phyloP scores from a whole-genome alignment of 2,329 filamentous ascomycete species.

The Pyrenophora tritici-repentis region DNA sequence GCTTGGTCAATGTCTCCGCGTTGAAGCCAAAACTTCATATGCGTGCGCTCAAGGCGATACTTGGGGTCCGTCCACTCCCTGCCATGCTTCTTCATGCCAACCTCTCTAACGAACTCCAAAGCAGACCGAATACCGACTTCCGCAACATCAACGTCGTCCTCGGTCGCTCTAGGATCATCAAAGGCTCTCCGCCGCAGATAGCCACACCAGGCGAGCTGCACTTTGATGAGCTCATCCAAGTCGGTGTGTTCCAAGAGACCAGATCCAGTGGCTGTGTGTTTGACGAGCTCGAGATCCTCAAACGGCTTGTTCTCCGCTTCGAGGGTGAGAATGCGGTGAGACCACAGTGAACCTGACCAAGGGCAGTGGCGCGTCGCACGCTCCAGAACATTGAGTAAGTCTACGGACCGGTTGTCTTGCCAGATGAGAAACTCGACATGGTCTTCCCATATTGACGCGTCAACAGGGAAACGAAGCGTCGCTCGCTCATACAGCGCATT shows the following conservation, averaged over 20 bases:
- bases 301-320: conserved; percentile 80
- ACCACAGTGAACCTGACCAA: conserved; percentile 91
- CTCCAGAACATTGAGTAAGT: conserved; percentile 72
- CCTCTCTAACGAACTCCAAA: conserved; percentile 78
- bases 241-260: conserved; percentile 83
- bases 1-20: conserved; percentile 78
- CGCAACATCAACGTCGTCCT: conserved; percentile 81
- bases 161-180: conserved; percentile 69
- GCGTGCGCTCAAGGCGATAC: conserved; percentile 87
- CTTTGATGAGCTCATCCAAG: conserved; percentile 85
- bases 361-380: conserved; percentile 89
- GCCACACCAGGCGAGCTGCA: conserved; percentile 93
- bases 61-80: conserved; percentile 79
- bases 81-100: conserved; percentile 78
- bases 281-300: conserved; percentile 82
- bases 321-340: conserved; percentile 81
- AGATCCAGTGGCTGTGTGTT: conserved; percentile 87
- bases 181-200: conserved; percentile 88
- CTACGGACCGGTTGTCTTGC: conserved; percentile 51
- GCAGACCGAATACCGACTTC: conserved; percentile 87
- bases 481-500: conserved; percentile 77
- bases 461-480: conserved; percentile 71
- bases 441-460: conserved; percentile 81
- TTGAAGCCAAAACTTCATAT: conserved; percentile 89
- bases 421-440: conserved; percentile 74